A percentile compares a stretch with the other conserved stretches of the same genome.
These are phyloP conservation scores for Plasmodium falciparum DNA, from an alignment of 169 alveolate genomes.

Conservation along the genomic window DNA sequence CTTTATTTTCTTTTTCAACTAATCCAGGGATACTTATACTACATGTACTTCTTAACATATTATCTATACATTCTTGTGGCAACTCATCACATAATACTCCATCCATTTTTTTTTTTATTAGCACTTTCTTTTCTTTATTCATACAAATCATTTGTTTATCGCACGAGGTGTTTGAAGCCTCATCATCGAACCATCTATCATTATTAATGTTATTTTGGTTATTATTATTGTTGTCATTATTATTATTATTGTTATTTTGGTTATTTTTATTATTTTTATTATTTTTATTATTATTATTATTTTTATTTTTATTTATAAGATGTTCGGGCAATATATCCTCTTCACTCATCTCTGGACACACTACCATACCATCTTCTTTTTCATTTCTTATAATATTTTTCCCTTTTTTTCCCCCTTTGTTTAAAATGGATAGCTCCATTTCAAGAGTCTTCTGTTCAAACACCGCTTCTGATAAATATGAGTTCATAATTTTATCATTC, in stretches of 20 bases:
- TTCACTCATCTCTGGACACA: not conserved
- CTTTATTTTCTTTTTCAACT: not conserved
- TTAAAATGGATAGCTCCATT: slow-evolving; percentile 4
- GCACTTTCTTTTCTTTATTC: not conserved
- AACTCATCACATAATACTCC: slow-evolving; percentile 20
- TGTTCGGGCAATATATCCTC: slow-evolving; percentile 7
- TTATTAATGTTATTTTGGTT: not conserved
- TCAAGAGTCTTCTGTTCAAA: not conserved
- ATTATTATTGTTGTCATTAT: too few species aligned
- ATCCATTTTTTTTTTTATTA: not conserved
- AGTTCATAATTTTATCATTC: not conserved
- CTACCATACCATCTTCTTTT: not conserved
- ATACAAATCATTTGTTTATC: not conserved
- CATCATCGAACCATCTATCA: not conserved
- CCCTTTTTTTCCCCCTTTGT: not conserved
- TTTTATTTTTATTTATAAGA: not conserved
- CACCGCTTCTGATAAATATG: not conserved
- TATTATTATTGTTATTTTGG: too few species aligned
- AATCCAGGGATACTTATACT: not conserved
- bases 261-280: too few species aligned
- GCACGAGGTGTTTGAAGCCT: not conserved
- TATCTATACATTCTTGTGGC: slow-evolving; percentile 22
- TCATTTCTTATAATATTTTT: not conserved
- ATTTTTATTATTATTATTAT: too few species aligned
- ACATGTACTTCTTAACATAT: not conserved